A percentile compares a stretch with the other conserved stretches of the same genome.
These are phyloP conservation scores for Ramularia endophylla DNA, from an alignment of 2,329 filamentous ascomycete species.

Conservation along the genomic window DNA sequence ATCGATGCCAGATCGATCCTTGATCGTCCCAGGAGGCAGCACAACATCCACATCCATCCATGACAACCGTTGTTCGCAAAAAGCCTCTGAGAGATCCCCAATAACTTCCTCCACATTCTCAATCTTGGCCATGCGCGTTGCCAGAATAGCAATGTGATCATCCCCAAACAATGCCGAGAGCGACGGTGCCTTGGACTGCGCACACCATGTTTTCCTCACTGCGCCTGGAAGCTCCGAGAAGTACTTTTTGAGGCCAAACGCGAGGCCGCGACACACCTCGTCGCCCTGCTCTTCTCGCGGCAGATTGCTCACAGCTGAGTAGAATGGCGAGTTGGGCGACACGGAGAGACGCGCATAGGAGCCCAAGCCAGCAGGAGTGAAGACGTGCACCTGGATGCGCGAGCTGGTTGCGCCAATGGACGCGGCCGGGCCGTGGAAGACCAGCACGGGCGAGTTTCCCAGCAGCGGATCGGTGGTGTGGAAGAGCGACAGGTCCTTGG, in stretches of 20 bases:
- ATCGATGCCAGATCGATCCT: slow-evolving; percentile 22
- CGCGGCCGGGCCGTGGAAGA: slow-evolving; percentile 73
- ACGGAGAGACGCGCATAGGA: slow-evolving; percentile 89
- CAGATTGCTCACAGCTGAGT: slow-evolving; percentile 81
- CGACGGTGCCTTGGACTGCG: slow-evolving; percentile 46
- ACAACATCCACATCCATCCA: slow-evolving; percentile 87
- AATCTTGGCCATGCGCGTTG: slow-evolving; percentile 74
- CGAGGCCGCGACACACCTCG: slow-evolving; percentile 82
- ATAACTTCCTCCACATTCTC: slow-evolving; percentile 71
- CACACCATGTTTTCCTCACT: slow-evolving; percentile 65
- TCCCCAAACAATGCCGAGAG: slow-evolving; percentile 73
- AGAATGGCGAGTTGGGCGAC: slow-evolving; percentile 86
- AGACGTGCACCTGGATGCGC: slow-evolving; percentile 89
- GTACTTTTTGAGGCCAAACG: slow-evolving; percentile 91
- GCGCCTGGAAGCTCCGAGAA: slow-evolving; percentile 77
- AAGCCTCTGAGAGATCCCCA: slow-evolving; percentile 64
- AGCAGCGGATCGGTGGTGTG: slow-evolving; percentile 80
- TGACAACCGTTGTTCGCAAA: slow-evolving; percentile 74
- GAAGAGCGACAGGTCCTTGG: slow-evolving; percentile 80
- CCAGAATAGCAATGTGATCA: slow-evolving; percentile 86
- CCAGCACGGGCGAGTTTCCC: slow-evolving; percentile 71
- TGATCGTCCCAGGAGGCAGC: slow-evolving; percentile 69
- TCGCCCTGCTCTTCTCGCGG: slow-evolving; percentile 94
- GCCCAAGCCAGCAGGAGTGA: slow-evolving; percentile 80
- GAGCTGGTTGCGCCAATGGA: slow-evolving; percentile 90